These are phyloP conservation scores for Naematelia aurantialba DNA, from an alignment of 768 basidiomycete species.

Conservation along the genomic window DNA sequence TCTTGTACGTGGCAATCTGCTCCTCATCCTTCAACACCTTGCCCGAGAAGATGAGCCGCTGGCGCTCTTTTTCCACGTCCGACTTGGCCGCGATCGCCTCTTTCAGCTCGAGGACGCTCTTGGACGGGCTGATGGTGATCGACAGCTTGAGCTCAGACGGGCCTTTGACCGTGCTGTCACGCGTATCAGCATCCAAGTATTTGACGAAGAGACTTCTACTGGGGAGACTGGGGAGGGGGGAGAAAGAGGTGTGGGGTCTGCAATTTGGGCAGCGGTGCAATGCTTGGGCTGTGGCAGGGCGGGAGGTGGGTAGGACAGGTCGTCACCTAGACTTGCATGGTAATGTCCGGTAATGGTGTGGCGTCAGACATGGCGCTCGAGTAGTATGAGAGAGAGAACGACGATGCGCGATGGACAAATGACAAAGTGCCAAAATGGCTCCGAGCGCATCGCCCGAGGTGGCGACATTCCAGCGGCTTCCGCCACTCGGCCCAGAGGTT, in stretches of 20 bases:
- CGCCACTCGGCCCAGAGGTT: neutral
- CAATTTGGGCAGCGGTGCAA: too few species aligned
- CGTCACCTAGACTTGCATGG: neutral
- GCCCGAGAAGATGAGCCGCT: slow-evolving; percentile 87
- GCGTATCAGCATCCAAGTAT: neutral
- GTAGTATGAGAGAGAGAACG: too few species aligned
- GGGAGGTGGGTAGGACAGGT: too few species aligned
- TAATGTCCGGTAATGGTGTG: neutral
- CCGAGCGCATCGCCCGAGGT: neutral
- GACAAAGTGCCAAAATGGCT: too few species aligned
- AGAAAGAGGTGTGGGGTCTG: too few species aligned
- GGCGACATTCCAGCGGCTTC: neutral
- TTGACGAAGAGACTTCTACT: too few species aligned
- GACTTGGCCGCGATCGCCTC: slow-evolving; percentile 78
- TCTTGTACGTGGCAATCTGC: slow-evolving; percentile 76
- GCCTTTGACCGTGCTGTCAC: slow-evolving; percentile 53
- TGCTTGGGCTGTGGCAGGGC: too few species aligned
- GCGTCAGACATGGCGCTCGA: neutral
- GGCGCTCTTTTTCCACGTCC: slow-evolving; percentile 78
- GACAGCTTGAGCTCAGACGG: slow-evolving; percentile 90
- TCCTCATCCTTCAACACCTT: slow-evolving; percentile 62
- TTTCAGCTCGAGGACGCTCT: slow-evolving; percentile 88
- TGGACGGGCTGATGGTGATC: slow-evolving; percentile 72
- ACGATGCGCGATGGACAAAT: too few species aligned
- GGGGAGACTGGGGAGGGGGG: too few species aligned